Percentiles rank a stretch among this genome's conserved stretches.
phyloP scores from a whole-genome alignment of 1,284 basidiomycete species.

The Cryptococcus maquisensis region DNA sequence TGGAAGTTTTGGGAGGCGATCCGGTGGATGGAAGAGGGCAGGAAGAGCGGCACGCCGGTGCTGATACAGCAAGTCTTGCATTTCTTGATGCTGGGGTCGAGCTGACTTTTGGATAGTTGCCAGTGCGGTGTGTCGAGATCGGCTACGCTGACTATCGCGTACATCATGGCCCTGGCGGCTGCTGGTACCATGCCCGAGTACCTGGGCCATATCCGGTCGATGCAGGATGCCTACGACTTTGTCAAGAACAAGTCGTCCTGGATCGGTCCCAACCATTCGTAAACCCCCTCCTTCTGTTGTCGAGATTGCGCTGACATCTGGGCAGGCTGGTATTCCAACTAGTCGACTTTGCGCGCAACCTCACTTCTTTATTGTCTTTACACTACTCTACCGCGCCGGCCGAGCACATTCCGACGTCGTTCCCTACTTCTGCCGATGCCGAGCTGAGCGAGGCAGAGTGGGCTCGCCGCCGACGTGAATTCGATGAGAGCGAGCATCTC shows the following conservation, averaged over 20 bases:
- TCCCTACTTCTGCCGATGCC: conserved; percentile 53
- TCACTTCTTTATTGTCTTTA: conserved; percentile 60
- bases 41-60: conserved; percentile 68
- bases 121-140: conserved; percentile 95
- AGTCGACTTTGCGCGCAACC: conserved; percentile 82
- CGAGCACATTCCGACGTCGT: conserved; percentile 22
- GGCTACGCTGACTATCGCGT: conserved; percentile 85
- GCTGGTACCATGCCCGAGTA: conserved; percentile 62
- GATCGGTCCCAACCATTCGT: conserved; percentile 95
- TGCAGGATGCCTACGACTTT: conserved; percentile 89
- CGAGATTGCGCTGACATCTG: conserved; percentile 7
- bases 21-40: conserved; percentile 71
- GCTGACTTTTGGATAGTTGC: conserved; percentile 56
- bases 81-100: neutral
- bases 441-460: conserved; percentile 73
- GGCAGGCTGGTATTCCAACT: conserved; percentile 89
- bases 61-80: conserved; percentile 70
- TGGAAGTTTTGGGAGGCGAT: conserved; percentile 73
- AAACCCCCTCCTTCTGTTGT: conserved; percentile 48
- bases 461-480: conserved; percentile 64
- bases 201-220: conserved; percentile 66
- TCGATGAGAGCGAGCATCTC: conserved; percentile 59
- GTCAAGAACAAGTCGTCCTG: conserved; percentile 84
- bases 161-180: conserved; percentile 90
- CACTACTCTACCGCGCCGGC: conserved; percentile 13